phyloP scores from a whole-genome alignment of 1,284 basidiomycete species.

The Sporisorium scitamineum region DNA sequence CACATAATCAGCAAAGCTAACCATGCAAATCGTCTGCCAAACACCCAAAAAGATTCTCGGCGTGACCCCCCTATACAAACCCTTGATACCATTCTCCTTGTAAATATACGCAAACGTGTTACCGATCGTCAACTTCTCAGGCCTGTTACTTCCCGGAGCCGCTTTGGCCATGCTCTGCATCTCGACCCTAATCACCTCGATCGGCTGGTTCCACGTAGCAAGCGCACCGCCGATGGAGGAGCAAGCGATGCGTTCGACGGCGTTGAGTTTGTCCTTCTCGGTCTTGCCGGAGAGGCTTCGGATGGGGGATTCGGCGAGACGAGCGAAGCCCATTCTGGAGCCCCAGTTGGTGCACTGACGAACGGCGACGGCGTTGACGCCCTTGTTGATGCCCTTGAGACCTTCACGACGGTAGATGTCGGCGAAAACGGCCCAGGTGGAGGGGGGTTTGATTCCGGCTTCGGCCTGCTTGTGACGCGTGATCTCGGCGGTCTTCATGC shows the following conservation, averaged over 20 bases:
- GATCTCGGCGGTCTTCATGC: constrained; percentile 81
- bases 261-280: constrained; percentile 80
- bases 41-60: constrained; percentile 95
- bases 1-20: constrained; percentile 94
- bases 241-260: constrained; percentile 87
- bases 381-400: constrained; percentile 97
- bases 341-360: constrained; percentile 99
- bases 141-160: constrained; percentile 79
- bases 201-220: constrained; percentile 99
- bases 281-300: constrained; percentile 79
- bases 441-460: constrained; percentile 87
- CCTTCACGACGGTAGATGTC: constrained; percentile 96
- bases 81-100: constrained; percentile 94
- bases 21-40: constrained; percentile 99
- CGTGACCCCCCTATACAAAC: constrained; percentile 95
- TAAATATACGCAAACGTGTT: constrained; percentile 91
- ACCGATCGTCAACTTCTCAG: constrained; percentile 86
- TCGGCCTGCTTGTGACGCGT: constrained; percentile 95
- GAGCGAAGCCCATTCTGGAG: constrained; percentile 95
- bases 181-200: constrained; percentile 95
- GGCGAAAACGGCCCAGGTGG: constrained; percentile 86
- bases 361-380: constrained; percentile 94
- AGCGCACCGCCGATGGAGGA: constrained; percentile 93
- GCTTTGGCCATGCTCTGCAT: constrained; percentile 99
- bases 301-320: constrained; percentile 86